Base-by-base conservation (phyloP, 208 protist species). In the Leishmania mexicana region DNA sequence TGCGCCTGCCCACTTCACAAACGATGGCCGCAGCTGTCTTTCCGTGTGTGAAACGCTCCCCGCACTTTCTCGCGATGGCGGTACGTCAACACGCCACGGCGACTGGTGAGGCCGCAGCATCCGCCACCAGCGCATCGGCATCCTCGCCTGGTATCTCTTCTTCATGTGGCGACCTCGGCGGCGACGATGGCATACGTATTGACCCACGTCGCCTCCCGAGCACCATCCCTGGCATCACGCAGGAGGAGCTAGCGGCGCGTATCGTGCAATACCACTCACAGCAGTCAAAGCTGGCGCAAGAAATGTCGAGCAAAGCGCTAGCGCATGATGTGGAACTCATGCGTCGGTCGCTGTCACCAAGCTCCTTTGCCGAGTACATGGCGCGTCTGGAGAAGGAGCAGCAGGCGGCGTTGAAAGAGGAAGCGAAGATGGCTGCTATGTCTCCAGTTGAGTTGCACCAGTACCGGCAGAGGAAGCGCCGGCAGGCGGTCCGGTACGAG, bases 191-290 rank as follows among this genome's bases (percentile, higher is more conserved):
- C 57, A 13, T 89, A 7, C 77, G 64, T 38, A 80, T 96, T n/a
- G 93, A 96, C 81, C 85, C 85, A 6, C 62, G 42, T 28, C 85
- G 76, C 24, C 88, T 96, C 17, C 93, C 93, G 2, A 78, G 83
- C 82, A 95, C 91, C 3, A 96, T 96, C 51, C 93, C 93, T 21
- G 93, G 93, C 54, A 80, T 96, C 4, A 87, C 84, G 10, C 91
- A 89, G 57, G 91, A 93, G 83, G 93, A 96, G 78, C 88, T 96
- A 13, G 93, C 93, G 5, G 87, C 79, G 38, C 86, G 87, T 49
- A 88, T 91, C 51, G 76, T 54, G 40, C 53, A 67, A 28, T 83
- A 90, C 49, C 75, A 83, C 79, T 60, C 80, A 64, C 58, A 85
- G 85, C 62, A 85, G 60, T 49, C 60, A 13, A 73, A 83, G 58